These are phyloP conservation scores for Saccharomyces hybrid DNA, from an alignment of 1,139 yeast genomes.

Conservation along the genomic window DNA sequence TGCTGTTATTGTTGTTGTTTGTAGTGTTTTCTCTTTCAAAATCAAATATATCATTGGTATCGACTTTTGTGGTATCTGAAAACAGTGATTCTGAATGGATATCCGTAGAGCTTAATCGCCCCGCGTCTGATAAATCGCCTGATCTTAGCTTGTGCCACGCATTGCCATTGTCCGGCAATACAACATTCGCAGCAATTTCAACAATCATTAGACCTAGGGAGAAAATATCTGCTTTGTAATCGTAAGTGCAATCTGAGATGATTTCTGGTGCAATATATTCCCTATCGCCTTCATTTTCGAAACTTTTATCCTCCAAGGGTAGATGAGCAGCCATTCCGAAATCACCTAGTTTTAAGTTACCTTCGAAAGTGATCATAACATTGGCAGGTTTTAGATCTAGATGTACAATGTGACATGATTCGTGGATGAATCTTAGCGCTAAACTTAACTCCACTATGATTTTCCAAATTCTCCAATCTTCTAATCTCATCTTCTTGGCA, in stretches of 20 bases:
- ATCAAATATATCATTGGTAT: slow-evolving; percentile 21
- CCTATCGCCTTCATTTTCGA: slow-evolving; percentile 94
- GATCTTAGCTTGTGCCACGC: slow-evolving; percentile 95
- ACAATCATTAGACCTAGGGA: slow-evolving; percentile 87
- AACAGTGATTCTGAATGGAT: slow-evolving; percentile 33
- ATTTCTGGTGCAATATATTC: slow-evolving; percentile 98
- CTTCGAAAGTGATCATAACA: slow-evolving; percentile 89
- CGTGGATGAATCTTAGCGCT: slow-evolving; percentile 79
- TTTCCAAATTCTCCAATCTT: slow-evolving; percentile 98
- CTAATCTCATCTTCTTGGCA: slow-evolving; percentile 45
- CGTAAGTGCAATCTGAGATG: slow-evolving; percentile 71
- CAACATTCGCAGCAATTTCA: slow-evolving; percentile 93
- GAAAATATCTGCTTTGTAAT: slow-evolving; percentile 90
- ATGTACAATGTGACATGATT: slow-evolving; percentile 63
- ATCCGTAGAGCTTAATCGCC: slow-evolving; percentile 69
- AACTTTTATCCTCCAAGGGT: slow-evolving; percentile 38
- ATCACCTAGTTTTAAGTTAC: slow-evolving; percentile 60
- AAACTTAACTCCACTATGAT: slow-evolving; percentile 71
- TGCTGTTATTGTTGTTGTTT: not conserved
- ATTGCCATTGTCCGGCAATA: slow-evolving; percentile 91
- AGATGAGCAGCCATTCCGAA: slow-evolving; percentile 61
- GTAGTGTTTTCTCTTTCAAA: slow-evolving; percentile 11
- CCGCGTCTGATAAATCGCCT: slow-evolving; percentile 95
- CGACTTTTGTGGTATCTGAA: slow-evolving; percentile 25
- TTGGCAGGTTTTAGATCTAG: slow-evolving; percentile 93